Conservation (phyloP, 1,284 basidiomycete species). For the Trametes pubescens region DNA sequence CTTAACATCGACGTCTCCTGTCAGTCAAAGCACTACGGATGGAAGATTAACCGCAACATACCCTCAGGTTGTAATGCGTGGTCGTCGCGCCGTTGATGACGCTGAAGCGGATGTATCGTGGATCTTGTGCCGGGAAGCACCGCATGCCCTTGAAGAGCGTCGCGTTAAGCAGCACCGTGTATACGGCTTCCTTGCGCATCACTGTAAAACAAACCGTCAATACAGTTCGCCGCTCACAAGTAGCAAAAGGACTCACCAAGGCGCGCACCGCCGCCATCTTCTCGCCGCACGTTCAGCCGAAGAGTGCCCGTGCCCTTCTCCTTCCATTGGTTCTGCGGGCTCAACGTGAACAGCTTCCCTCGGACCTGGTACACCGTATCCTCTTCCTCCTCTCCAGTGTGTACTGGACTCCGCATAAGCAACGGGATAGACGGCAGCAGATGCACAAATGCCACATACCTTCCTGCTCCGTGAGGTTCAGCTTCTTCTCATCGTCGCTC, state of each 20-base stretch:
- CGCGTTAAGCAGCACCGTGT: slow-evolving; percentile 86
- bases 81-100: slow-evolving; percentile 73
- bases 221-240: not conserved
- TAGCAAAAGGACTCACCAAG: slow-evolving; percentile 60
- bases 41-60: slow-evolving; percentile 48
- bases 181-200: slow-evolving; percentile 95
- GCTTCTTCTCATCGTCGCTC: slow-evolving; percentile 58
- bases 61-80: slow-evolving; percentile 81
- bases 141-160: slow-evolving; percentile 89
- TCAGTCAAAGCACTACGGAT: not conserved
- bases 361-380: slow-evolving; percentile 85
- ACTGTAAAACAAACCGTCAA: slow-evolving; percentile 57
- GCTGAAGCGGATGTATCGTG: slow-evolving; percentile 81
- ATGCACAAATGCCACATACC: slow-evolving; percentile 51
- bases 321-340: slow-evolving; percentile 78
- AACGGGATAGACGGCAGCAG: not conserved
- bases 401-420: slow-evolving; percentile 55
- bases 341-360: slow-evolving; percentile 84
- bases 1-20: slow-evolving; percentile 26
- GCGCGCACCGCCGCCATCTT: slow-evolving; percentile 76
- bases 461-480: slow-evolving; percentile 74
- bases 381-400: slow-evolving; percentile 94
- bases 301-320: slow-evolving; percentile 88
- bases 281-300: slow-evolving; percentile 79
- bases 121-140: slow-evolving; percentile 80